Evolutionary conservation across 164 flowering plant genomes (phyloP).

Genomic region (Stephania cephalantha): DNA sequence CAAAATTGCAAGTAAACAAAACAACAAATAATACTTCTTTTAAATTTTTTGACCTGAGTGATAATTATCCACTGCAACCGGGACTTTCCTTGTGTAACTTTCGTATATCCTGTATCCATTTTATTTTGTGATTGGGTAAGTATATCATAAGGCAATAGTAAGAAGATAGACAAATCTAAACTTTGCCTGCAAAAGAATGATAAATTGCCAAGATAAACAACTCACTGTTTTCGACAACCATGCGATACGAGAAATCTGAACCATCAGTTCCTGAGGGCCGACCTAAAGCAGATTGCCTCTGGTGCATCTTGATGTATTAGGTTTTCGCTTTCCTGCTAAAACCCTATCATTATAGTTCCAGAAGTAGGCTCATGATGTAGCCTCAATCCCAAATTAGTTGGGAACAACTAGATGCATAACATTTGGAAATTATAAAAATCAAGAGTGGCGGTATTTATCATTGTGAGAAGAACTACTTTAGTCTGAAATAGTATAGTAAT

Average conservation of each 20-base stretch:
- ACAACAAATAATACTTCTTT: background rate
- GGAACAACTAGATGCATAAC: background rate
- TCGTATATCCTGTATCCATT: constrained; percentile 52
- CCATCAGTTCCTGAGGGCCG: constrained; percentile 94
- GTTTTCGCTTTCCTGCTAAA: background rate
- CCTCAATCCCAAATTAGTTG: no score
- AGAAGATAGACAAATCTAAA: background rate
- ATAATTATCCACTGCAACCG: constrained; percentile 39
- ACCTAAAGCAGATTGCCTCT: constrained; percentile 40
- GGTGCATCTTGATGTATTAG: constrained; percentile 36
- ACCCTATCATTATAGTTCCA: background rate
- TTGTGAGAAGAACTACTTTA: background rate
- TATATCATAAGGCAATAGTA: background rate
- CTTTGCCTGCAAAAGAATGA: background rate
- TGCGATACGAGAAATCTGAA: constrained; percentile 94
- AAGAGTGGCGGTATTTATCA: background rate
- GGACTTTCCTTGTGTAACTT: constrained; percentile 65
- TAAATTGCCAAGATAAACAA: background rate
- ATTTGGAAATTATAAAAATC: background rate
- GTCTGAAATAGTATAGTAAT: background rate
- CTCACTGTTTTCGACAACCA: constrained; percentile 90
- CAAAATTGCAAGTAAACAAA: no score
- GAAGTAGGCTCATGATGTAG: background rate
- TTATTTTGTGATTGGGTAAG: background rate
- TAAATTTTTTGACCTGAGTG: constrained; percentile 38